A percentile compares a stretch with the other conserved stretches of the same genome.
phyloP scores from a whole-genome alignment of 2,329 filamentous ascomycete species.

The Exophiala lecanii-corni region DNA sequence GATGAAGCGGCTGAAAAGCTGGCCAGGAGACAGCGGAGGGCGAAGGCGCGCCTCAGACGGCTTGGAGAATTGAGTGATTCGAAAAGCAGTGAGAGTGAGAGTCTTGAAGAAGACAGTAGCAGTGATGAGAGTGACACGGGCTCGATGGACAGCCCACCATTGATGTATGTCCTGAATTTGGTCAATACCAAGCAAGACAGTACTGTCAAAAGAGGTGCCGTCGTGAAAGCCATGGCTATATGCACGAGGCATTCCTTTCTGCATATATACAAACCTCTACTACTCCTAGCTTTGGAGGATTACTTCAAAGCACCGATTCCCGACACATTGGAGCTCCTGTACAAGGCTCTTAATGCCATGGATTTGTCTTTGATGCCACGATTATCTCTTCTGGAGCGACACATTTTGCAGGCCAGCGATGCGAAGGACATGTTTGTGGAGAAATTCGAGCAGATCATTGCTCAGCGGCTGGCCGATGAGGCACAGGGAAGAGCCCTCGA shows the following conservation, averaged over 20 bases:
- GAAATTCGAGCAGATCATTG: conserved; percentile 93
- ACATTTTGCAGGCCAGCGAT: conserved; percentile 82
- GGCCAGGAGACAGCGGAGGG: conserved; percentile 38
- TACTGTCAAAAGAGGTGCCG: conserved; percentile 62
- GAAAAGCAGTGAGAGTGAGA: conserved; percentile 47
- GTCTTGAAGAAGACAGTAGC: conserved; percentile 39
- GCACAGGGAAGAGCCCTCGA: conserved; percentile 33
- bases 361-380: conserved; percentile 89
- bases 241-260: conserved; percentile 96
- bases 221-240: conserved; percentile 98
- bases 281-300: conserved; percentile 87
- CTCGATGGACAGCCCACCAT: conserved; percentile 74
- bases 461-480: conserved; percentile 70
- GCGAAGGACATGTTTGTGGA: conserved; percentile 96
- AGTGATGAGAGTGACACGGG: conserved; percentile 59
- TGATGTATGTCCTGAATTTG: conserved; percentile 95
- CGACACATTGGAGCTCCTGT: conserved; percentile 82
- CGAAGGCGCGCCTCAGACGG: conserved; percentile 30
- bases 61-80: conserved; percentile 34
- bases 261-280: conserved; percentile 97
- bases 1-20: conserved; percentile 59
- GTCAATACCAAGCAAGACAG: conserved; percentile 97
- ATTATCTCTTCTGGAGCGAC: conserved; percentile 75
- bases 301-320: conserved; percentile 90
- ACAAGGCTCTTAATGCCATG: conserved; percentile 93